These are phyloP conservation scores for Zopfia rhizophila DNA, from an alignment of 2,329 filamentous ascomycete genomes.

Conservation along the genomic window DNA sequence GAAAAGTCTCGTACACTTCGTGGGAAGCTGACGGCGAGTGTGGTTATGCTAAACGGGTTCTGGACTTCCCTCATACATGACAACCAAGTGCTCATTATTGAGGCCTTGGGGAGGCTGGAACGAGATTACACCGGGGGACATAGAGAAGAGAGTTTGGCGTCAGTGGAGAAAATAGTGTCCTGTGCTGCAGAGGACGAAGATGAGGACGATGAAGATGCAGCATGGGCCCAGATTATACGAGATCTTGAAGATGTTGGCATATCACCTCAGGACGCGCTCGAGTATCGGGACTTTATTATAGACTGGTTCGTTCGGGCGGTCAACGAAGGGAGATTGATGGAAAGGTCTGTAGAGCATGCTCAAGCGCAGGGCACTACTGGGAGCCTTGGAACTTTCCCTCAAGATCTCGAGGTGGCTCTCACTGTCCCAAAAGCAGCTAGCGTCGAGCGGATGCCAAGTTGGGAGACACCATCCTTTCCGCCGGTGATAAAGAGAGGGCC, in stretches of 20 bases:
- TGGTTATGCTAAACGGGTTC: conserved; percentile 39
- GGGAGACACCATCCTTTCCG: conserved; percentile 10
- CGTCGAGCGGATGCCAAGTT: conserved; percentile 7
- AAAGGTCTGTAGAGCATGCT: conserved; percentile 22
- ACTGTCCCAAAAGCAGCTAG: background rate
- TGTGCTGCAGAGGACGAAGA: conserved; percentile 17
- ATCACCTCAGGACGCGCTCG: conserved; percentile 30
- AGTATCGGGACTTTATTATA: conserved; percentile 40
- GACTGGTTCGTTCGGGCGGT: conserved; percentile 44
- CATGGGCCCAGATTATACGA: conserved; percentile 43
- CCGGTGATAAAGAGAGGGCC: conserved; percentile 3
- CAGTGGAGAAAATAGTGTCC: conserved; percentile 35
- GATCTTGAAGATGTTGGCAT: conserved; percentile 46
- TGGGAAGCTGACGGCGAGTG: conserved; percentile 34
- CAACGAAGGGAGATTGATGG: conserved; percentile 41
- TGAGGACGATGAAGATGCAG: conserved; percentile 33
- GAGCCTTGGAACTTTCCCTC: conserved; percentile 13
- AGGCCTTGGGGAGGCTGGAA: conserved; percentile 41
- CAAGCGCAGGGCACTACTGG: conserved; percentile 10
- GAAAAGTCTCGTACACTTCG: conserved; percentile 32
- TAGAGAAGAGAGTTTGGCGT: conserved; percentile 40
- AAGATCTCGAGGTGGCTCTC: conserved; percentile 11
- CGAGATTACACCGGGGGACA: conserved; percentile 41
- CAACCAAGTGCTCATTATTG: conserved; percentile 40
- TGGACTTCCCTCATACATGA: conserved; percentile 41